These are phyloP conservation scores for Bipolaris victoriae DNA, from an alignment of 2,329 filamentous ascomycete species.

Conservation along the genomic window DNA sequence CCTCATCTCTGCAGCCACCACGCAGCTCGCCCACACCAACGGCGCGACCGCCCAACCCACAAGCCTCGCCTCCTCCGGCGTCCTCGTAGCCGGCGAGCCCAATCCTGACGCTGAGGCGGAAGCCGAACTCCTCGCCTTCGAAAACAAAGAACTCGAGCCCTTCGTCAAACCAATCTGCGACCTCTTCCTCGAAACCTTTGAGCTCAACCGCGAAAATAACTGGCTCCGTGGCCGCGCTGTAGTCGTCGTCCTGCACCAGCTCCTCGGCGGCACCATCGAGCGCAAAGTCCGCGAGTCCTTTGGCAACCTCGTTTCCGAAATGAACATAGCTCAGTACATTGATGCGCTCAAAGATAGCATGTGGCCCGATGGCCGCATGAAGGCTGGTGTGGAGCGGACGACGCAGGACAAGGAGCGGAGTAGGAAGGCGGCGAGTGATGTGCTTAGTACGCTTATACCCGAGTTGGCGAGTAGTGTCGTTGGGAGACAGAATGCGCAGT, in stretches of 20 bases:
- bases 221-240: slow-evolving; percentile 96
- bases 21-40: slow-evolving; percentile 53
- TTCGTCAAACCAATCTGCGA: slow-evolving; percentile 99
- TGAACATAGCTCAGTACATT: slow-evolving; percentile 78
- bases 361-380: slow-evolving; percentile 75
- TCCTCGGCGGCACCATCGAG: slow-evolving; percentile 94
- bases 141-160: slow-evolving; percentile 79
- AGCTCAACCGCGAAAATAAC: slow-evolving; percentile 92
- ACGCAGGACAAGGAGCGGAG: slow-evolving; percentile 77
- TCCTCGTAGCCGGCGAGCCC: slow-evolving; percentile 54
- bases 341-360: slow-evolving; percentile 73
- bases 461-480: slow-evolving; percentile 94
- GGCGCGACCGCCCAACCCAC: slow-evolving; percentile 23
- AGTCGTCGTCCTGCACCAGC: slow-evolving; percentile 93
- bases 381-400: slow-evolving; percentile 63
- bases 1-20: slow-evolving; percentile 75
- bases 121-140: slow-evolving; percentile 91
- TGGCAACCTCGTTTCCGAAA: slow-evolving; percentile 74
- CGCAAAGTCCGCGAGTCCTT: slow-evolving; percentile 89
- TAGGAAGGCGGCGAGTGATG: slow-evolving; percentile 82
- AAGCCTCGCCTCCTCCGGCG: slow-evolving; percentile 19
- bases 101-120: slow-evolving; percentile 76
- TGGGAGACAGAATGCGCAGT: slow-evolving; percentile 87
- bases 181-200: slow-evolving; percentile 94
- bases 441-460: slow-evolving; percentile 87